Evolutionary conservation across 108 stramenopile genomes (phyloP).

Genomic region (Aurantiochytrium sp.): DNA sequence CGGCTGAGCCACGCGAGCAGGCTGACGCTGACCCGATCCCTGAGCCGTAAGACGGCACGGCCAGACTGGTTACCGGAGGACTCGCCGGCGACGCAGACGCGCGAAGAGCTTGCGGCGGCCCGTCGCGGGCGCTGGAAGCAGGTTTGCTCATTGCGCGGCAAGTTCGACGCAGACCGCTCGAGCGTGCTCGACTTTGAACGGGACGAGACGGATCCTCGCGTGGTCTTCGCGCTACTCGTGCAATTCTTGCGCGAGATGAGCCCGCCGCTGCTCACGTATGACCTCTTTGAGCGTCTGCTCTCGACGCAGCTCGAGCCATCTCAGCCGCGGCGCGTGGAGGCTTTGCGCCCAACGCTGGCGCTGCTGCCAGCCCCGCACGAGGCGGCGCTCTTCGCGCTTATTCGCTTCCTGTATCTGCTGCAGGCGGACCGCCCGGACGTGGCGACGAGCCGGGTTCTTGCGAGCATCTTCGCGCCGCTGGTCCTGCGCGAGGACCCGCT

Average conservation of each 20-base stretch:
- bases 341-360: background rate
- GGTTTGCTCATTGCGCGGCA: background rate
- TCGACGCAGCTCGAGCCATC: background rate
- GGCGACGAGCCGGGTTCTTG: background rate
- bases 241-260: background rate
- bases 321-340: background rate
- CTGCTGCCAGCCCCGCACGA: background rate
- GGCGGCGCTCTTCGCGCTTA: background rate
- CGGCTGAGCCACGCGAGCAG: background rate
- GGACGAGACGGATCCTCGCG: background rate
- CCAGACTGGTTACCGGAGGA: background rate
- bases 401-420: conserved; percentile 2
- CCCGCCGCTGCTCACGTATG: conserved; percentile 19
- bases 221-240: background rate
- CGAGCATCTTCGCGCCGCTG: background rate
- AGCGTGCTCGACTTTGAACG: background rate
- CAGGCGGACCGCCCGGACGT: background rate
- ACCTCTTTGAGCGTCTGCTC: background rate
- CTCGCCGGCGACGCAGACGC: background rate
- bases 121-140: background rate
- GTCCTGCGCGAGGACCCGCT: background rate
- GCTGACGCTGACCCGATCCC: background rate
- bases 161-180: background rate
- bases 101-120: background rate
- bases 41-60: background rate